phyloP scores from a whole-genome alignment of 805 yeast genomes.

The Candida dajiaensis region DNA sequence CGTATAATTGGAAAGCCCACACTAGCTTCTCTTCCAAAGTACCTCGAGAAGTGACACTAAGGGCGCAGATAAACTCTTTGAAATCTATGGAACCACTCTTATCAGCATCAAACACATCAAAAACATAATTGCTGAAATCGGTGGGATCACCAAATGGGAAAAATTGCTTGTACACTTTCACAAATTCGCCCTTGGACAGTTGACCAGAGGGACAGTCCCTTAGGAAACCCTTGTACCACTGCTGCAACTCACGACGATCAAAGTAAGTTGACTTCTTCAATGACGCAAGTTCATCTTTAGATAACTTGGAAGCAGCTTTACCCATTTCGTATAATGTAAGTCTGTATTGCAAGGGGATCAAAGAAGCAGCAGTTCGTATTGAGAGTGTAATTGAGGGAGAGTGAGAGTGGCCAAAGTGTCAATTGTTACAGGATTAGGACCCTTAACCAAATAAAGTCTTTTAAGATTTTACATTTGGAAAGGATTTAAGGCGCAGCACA shows the following conservation, averaged over 20 bases:
- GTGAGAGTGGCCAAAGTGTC: not conserved
- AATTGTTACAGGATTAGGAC: not conserved
- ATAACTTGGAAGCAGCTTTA: constrained; percentile 85
- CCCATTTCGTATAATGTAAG: constrained; percentile 53
- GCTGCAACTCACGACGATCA: constrained; percentile 90
- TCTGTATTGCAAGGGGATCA: not conserved
- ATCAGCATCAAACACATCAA: constrained; percentile 83
- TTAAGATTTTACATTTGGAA: no score
- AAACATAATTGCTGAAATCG: constrained; percentile 82
- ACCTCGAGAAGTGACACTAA: constrained; percentile 85
- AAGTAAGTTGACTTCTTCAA: constrained; percentile 84
- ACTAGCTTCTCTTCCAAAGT: constrained; percentile 73
- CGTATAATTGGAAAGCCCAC: constrained; percentile 90
- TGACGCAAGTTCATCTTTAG: constrained; percentile 82
- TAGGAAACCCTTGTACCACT: constrained; percentile 95
- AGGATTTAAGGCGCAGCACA: not conserved
- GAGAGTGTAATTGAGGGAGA: no score
- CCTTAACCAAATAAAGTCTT: not conserved
- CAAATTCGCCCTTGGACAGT: constrained; percentile 79
- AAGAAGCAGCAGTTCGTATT: not conserved
- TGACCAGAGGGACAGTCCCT: constrained; percentile 94
- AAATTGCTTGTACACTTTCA: constrained; percentile 89
- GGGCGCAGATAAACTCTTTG: constrained; percentile 84
- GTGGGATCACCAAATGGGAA: constrained; percentile 98
- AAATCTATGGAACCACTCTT: constrained; percentile 79